These are phyloP conservation scores for Haplosporangium sp. DNA, from an alignment of 371 early-diverging fungal species.

Conservation along the genomic window DNA sequence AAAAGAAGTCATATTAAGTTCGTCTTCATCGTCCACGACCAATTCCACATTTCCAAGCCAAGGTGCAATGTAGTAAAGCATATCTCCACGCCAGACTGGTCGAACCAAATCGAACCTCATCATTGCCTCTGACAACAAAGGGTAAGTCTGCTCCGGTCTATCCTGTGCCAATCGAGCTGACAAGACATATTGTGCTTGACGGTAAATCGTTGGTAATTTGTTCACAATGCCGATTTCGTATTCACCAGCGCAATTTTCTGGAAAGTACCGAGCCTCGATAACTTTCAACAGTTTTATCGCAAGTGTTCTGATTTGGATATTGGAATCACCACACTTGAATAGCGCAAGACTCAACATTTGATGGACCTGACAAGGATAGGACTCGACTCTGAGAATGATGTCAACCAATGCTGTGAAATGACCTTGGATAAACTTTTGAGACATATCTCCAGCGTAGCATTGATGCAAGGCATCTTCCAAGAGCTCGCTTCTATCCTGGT, in stretches of 20 bases:
- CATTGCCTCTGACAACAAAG: slow-evolving; percentile 84
- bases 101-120: slow-evolving; percentile 80
- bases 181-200: slow-evolving; percentile 78
- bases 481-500: slow-evolving; percentile 73
- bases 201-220: slow-evolving; percentile 85
- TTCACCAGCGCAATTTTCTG: slow-evolving; percentile 72
- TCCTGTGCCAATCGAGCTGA: slow-evolving; percentile 78
- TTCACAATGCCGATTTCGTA: slow-evolving; percentile 82
- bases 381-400: slow-evolving; percentile 66
- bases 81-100: slow-evolving; percentile 71
- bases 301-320: slow-evolving; percentile 77
- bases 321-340: slow-evolving; percentile 85
- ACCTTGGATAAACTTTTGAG: slow-evolving; percentile 72
- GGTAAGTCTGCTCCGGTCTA: slow-evolving; percentile 74
- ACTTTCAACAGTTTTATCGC: slow-evolving; percentile 83
- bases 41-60: slow-evolving; percentile 89
- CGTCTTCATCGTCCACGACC: slow-evolving; percentile 63
- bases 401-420: slow-evolving; percentile 83
- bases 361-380: slow-evolving; percentile 71
- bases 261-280: slow-evolving; percentile 76
- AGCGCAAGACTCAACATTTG: slow-evolving; percentile 82
- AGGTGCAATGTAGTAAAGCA: slow-evolving; percentile 82
- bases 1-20: slow-evolving; percentile 64
- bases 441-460: slow-evolving; percentile 80
- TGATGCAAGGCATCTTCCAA: slow-evolving; percentile 75